Base-by-base conservation (phyloP, 1,139 yeast species). In the Hanseniaspora sp. region DNA sequence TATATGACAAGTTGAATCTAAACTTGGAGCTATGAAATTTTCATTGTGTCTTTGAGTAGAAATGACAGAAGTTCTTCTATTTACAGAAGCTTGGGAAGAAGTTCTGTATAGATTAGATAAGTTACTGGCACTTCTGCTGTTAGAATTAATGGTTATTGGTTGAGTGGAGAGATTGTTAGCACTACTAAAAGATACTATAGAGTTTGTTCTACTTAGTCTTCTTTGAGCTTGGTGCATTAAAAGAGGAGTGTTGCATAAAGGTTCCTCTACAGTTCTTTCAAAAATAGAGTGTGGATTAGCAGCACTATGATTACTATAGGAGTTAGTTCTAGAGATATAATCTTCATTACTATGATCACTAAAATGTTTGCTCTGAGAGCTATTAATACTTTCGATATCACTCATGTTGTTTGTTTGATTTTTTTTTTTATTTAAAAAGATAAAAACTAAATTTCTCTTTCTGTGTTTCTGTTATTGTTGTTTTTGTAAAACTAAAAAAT, bases 21-120 rank as follows among this genome's bases (percentile, higher is more conserved):
- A 72, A 9, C 88, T 88, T 1, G 95, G 88, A 1, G 95, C 88
- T 52, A 86, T 84, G 61, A 73, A 79, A 66, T 86, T 87, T 64
- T 86, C 84, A 45, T 71, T 66, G n/a, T 77, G 72, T 59, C 75
- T 72, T 59, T 77, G 82, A 29, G 75, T 65, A 23, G 76, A 75
- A 42, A 54, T 48, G 2, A 51, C 54, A 71, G 59, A 64, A 4
- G 53, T 33, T 48, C 56, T 54, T 45, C 51, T 48, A 11, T 40
- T 46, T 5, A 43, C 37, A 8, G 39, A 35, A 5, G 55, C 33
- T 13, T 44, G 44, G 5, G 53, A 53, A 34, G 47, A 31, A 13
- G 51, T 54, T 45, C 48, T 51, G 15, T 38, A 38, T 18, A 49
- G 31, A 30, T 33, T 42, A 7, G 45, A 18, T 35, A 34, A 13